Evolutionary conservation across 768 basidiomycete species (phyloP).

Genomic region (Calocybe indica): DNA sequence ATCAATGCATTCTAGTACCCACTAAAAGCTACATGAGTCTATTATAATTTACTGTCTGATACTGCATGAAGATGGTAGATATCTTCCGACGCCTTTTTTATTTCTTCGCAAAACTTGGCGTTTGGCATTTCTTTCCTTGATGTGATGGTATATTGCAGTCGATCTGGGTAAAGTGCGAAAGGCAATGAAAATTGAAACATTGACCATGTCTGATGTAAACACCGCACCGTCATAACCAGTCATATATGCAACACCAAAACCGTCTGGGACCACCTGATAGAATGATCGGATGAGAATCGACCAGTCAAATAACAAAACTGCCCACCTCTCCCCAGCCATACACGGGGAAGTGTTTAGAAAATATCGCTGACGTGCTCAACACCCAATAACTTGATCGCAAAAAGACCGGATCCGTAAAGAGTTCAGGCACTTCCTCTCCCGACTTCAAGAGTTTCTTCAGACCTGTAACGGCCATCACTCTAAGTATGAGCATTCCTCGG

Average conservation of each 20-base stretch:
- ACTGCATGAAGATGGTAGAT: constrained; percentile 51
- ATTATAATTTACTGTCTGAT: no score
- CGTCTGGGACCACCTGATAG: constrained; percentile 77
- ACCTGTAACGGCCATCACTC: constrained; percentile 31
- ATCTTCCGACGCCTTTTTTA: constrained; percentile 58
- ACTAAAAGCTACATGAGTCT: no score
- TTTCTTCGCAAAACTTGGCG: constrained; percentile 63
- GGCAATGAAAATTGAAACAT: constrained; percentile 2
- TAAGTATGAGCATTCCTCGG: not conserved
- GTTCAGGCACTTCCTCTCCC: constrained; percentile 57
- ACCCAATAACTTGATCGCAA: constrained; percentile 76
- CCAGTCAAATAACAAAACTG: not conserved
- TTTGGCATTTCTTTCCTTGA: constrained; percentile 84
- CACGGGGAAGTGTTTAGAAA: constrained; percentile 74
- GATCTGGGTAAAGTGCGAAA: constrained; percentile 37
- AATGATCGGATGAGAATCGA: not conserved
- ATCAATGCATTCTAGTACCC: no score
- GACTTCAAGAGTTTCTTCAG: constrained; percentile 61
- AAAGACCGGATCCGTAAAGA: constrained; percentile 75
- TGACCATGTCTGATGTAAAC: not conserved
- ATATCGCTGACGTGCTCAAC: constrained; percentile 84
- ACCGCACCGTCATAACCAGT: constrained; percentile 75
- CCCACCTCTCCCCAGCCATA: constrained; percentile 92
- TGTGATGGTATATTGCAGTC: constrained; percentile 82
- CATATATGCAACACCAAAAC: constrained; percentile 93